Percentiles rank a stretch among this genome's conserved stretches.
phyloP scores from a whole-genome alignment of 495 filamentous ascomycete genomes.

The Saxophila tyrrhenica region DNA sequence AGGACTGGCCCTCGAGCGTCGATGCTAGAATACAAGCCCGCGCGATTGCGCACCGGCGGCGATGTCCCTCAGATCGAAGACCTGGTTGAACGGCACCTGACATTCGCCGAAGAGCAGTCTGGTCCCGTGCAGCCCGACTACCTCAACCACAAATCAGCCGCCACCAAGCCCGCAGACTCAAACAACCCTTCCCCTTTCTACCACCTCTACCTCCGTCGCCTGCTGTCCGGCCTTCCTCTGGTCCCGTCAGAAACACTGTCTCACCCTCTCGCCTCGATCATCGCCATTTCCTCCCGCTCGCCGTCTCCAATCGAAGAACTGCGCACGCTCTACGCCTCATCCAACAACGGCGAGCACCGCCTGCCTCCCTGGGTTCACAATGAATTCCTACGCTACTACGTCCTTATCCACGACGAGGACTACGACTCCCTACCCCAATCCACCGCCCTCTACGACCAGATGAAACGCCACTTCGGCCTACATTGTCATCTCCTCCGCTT shows the following conservation, averaged over 20 bases:
- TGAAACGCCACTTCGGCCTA: slow-evolving; percentile 93
- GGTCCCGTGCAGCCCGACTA: slow-evolving; percentile 23
- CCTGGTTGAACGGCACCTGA: slow-evolving; percentile 41
- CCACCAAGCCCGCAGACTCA: slow-evolving; percentile 1
- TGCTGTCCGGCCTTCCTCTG: slow-evolving; percentile 66
- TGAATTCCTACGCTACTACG: slow-evolving; percentile 89
- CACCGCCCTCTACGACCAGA: slow-evolving; percentile 82
- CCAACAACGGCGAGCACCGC: slow-evolving; percentile 52
- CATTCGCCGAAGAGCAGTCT: slow-evolving; percentile 33
- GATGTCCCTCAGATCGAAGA: slow-evolving; percentile 50
- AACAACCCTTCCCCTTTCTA: slow-evolving; percentile 55
- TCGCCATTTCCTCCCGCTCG: slow-evolving; percentile 85
- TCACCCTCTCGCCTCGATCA: slow-evolving; percentile 91
- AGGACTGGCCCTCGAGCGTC: slow-evolving; percentile 16
- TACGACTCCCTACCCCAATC: slow-evolving; percentile 81
- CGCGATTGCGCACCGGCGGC: slow-evolving; percentile 31
- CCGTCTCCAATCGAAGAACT: slow-evolving; percentile 70
- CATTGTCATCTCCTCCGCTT: slow-evolving; percentile 88
- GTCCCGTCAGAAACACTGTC: slow-evolving; percentile 83
- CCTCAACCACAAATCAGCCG: slow-evolving; percentile 23
- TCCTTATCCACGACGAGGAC: slow-evolving; percentile 95
- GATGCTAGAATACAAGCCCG: slow-evolving; percentile 17
- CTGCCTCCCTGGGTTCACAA: slow-evolving; percentile 73
- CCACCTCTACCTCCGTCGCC: slow-evolving; percentile 65
- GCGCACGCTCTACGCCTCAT: slow-evolving; percentile 66